A percentile compares a stretch with the other conserved stretches of the same genome.
Evolutionary conservation across 768 basidiomycete species (phyloP).

Genomic region (Mycena belliarum): DNA sequence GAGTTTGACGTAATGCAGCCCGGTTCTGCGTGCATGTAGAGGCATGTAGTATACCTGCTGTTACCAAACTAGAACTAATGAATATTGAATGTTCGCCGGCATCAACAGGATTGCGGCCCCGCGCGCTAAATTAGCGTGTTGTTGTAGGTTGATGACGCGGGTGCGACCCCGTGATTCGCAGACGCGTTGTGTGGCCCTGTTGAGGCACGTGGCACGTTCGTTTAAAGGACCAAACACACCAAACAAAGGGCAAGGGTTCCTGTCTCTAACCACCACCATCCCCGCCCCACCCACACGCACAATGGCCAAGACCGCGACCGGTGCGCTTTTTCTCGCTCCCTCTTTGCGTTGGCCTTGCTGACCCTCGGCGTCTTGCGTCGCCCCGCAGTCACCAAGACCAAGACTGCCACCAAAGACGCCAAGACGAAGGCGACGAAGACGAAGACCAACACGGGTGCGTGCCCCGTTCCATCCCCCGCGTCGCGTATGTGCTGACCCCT

Average conservation of each 20-base stretch:
- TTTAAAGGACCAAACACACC: neutral
- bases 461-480: neutral
- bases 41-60: too few relatives aligned
- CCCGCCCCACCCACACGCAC: neutral
- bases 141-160: neutral
- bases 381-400: slow-evolving; percentile 51
- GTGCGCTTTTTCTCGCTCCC: slow-evolving; percentile 31
- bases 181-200: neutral
- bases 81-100: too few relatives aligned
- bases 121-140: neutral
- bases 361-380: too few relatives aligned
- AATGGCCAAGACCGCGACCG: slow-evolving; percentile 56
- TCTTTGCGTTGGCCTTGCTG: neutral
- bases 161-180: neutral
- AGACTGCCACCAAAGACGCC: slow-evolving; percentile 56
- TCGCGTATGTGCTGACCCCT: neutral
- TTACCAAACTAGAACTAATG: too few relatives aligned
- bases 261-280: slow-evolving; percentile 21
- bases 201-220: neutral
- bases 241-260: slow-evolving; percentile 12
- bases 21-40: too few relatives aligned
- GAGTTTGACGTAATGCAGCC: too few relatives aligned
- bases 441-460: slow-evolving; percentile 36
- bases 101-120: too few relatives aligned
- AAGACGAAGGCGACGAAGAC: slow-evolving; percentile 29